Evolutionary conservation across 1,284 basidiomycete genomes (phyloP), one percentile per base, ranked within the genome.

Genomic region (Apiotrichum domesticum): DNA sequence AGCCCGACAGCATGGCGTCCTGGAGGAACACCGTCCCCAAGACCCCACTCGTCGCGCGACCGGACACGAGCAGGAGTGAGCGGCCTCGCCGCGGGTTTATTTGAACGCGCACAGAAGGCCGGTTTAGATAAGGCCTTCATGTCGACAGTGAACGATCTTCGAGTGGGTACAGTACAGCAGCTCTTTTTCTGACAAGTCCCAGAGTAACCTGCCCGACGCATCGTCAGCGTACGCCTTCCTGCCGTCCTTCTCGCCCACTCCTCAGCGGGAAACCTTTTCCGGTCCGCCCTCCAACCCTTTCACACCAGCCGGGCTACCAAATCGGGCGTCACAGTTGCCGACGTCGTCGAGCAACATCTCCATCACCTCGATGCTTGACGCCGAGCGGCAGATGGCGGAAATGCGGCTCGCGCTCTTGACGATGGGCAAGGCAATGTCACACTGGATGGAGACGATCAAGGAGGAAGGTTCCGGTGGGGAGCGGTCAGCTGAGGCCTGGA

Each of bases 171-270:
- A n/a, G 6, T 6, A 33, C 13, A 5, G 8, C 2, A 15, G 52
- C 32, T n/a, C 40, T 49, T 46, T 1, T 43, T 29, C 37, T 48
- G 50, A 43, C 41, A 42, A 15, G 46, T 37, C 42, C 37, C 65
- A 91, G 90, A 85, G 83, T 59, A 92, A 89, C 72, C 81, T 92
- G 15, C 89, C 90, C 2, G 90, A 93, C 63, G 62, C 69, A 7
- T 55, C 65, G 1, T 63, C 71, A 0, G 65, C 72, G 1, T 75
- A 75, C 52, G 69, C 73, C 6, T 75, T 71, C 55, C 58, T 74
- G 3, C 70, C 70, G 6, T 68, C 58, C 52, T 74, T 75, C 57
- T 69, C 72, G 1, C 73, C 73, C 1, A 33, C 55, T 2, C 62
- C 59, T 0, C 45, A 47, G 15, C 33, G 34, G 14, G 46, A 47